Base-by-base conservation (phyloP, 2,329 filamentous ascomycete species). In the Aspergillus sp. region DNA sequence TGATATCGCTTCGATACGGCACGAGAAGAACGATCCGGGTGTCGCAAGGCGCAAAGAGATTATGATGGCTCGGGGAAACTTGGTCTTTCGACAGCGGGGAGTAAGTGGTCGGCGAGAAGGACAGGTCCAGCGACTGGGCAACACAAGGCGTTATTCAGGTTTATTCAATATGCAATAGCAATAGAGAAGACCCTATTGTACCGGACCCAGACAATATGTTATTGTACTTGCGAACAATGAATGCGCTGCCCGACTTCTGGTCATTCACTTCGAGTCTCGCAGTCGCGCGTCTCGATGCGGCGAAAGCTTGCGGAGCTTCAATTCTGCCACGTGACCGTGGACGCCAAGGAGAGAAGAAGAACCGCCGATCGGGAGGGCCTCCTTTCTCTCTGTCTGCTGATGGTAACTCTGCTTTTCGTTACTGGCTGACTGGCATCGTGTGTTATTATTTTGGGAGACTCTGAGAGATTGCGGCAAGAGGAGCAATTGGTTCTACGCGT, bases 281-380 rank as follows among this genome's bases (percentile, higher is more conserved):
- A 32, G 30, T 32, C 30, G 28, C 40, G 40, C 40, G 40, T 42
- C 40, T 39, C 27, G n/a, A 10, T 42, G 29, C 40, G 40, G 28
- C 40, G 40, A 42, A 19, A 42, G 40, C 40, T 39, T 42, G 40
- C 40, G 40, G 40, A 42, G 40, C 40, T 42, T 39, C 40, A 29
- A 27, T 26, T n/a, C 10, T 29, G 9, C 8, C 40, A 30, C 36
- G 40, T 30, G 40, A 42, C 40, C 40, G 40, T 8, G 40, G 30
- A 30, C 29, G 40, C 29, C 40, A 29, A 39, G 36, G 36, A 39
- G 12, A 39, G 19, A 7, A 39, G 19, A 7, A 8, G 36, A 39
- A 32, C 30, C 30, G 30, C 30, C 30, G 30, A 32, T 32, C 30
- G 30, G 8, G 19, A 19, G 19, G 19, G 19, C 19, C 36, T 39